A percentile compares a stretch with the other conserved stretches of the same genome.
phyloP scores from a whole-genome alignment of 306 rosid genomes.

The Neltuma alba region DNA sequence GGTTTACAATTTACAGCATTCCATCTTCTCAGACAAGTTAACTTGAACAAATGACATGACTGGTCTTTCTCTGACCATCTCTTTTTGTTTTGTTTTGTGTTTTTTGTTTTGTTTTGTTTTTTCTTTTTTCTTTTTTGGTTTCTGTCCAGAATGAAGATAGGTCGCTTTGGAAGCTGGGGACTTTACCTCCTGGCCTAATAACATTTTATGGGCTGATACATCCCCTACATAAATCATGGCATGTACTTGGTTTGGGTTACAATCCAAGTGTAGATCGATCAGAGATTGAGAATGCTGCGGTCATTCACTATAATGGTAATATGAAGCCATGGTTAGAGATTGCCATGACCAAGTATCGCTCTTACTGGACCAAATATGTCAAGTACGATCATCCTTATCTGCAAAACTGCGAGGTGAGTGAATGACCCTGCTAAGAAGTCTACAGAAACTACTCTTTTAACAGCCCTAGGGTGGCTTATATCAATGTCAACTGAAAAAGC shows the following conservation, averaged over 20 bases:
- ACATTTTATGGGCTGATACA: conserved; percentile 90
- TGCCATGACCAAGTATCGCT: conserved; percentile 85
- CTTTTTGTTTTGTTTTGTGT: too few species aligned
- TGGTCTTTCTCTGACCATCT: conserved; percentile 23
- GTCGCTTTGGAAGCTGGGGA: conserved; percentile 92
- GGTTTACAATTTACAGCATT: conserved; percentile 6
- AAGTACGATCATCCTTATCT: conserved; percentile 84
- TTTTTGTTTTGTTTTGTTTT: too few species aligned
- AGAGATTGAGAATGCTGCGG: conserved; percentile 87
- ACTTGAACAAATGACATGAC: neutral
- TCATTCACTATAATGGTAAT: conserved; percentile 92
- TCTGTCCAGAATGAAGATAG: conserved; percentile 85
- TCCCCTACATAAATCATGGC: conserved; percentile 89
- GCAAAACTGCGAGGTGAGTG: conserved; percentile 65
- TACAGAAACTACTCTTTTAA: conserved; percentile 29
- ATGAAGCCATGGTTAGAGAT: conserved; percentile 98
- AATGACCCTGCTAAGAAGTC: conserved; percentile 47
- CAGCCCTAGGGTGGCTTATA: conserved; percentile 22
- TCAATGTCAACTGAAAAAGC: conserved; percentile 41
- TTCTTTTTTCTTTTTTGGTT: conserved; percentile 35
- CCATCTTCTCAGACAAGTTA: neutral
- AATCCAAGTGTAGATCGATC: conserved; percentile 77
- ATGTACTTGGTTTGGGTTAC: conserved; percentile 98
- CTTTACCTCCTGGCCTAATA: conserved; percentile 92
- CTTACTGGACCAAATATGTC: conserved; percentile 88